Base-by-base conservation (phyloP, 2,329 filamentous ascomycete species). In the Fusarium zealandicum region DNA sequence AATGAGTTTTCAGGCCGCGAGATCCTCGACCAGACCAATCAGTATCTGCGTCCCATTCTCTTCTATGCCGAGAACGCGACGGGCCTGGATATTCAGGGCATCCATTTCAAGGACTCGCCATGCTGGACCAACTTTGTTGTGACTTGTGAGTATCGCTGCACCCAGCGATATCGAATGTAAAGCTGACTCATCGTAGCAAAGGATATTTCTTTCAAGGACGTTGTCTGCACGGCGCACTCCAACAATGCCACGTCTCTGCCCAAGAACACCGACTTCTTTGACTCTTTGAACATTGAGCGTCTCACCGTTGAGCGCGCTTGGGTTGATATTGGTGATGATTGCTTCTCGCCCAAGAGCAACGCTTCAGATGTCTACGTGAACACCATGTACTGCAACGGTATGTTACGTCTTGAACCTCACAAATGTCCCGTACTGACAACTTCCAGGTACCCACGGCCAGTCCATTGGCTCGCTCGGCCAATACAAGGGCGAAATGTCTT, bases 91-190 rank as follows among this genome's bases (percentile, higher is more conserved):
- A 61, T 67, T 22, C 50, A 58, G 9, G 64, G 64, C 1, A 64
- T 67, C 7, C 64, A 66, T 37, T 54, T 67, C 36, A 67, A 65
- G 22, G 64, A 67, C 25, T 67, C 64, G 1, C 64, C 64, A 0
- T 66, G 64, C 46, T 67, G 64, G 64, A 65, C 54, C 13, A 67
- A 57, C 28, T 67, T 67, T 33, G 50, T 67, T n/a, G 64, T 67
- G 2, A 65, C 58, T 2, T 67, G 62, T 65, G 18, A 52, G 63
- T 37, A 3, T 5, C 2, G 3, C n/a, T 5, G 0, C n/a, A 1
- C 4, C 5, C 5, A 0, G 4, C 6, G 5, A 11, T 6, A 4
- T 4, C 3, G 2, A 13, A 5, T 2, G 3, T 9, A 2, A 4
- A 5, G 12, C 50, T 64, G 1, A 1, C 0, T 0, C 2, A 16